Percentiles rank a stretch among this genome's conserved stretches.
These are phyloP conservation scores for Pyrenophora seminiperda DNA, from an alignment of 2,329 filamentous ascomycete genomes.

Conservation along the genomic window DNA sequence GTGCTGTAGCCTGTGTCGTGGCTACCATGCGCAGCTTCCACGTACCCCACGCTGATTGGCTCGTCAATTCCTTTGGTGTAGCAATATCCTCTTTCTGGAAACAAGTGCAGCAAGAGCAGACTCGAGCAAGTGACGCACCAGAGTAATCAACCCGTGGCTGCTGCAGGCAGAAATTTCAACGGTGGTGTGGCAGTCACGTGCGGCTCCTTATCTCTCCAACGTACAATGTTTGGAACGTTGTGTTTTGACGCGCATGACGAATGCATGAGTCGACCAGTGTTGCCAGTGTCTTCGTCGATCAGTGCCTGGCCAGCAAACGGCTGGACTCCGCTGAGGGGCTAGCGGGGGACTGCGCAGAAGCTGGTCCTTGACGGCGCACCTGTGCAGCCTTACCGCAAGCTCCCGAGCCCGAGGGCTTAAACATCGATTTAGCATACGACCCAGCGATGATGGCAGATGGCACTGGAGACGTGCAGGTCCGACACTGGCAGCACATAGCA, in stretches of 20 bases:
- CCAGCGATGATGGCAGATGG: conserved; percentile 4
- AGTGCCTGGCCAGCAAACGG: conserved; percentile 12
- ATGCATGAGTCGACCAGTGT: neutral
- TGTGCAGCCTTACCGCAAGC: conserved; percentile 8
- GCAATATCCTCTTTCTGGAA: conserved; percentile 10
- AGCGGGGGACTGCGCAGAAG: conserved; percentile 18
- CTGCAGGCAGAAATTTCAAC: no score
- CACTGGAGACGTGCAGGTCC: conserved; percentile 7
- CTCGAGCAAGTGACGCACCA: conserved; percentile 6
- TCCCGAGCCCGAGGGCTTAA: neutral
- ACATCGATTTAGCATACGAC: neutral
- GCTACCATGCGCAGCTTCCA: conserved; percentile 30
- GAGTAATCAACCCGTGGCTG: no score
- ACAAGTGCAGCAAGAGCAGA: neutral
- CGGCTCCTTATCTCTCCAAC: no score
- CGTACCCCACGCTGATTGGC: conserved; percentile 40
- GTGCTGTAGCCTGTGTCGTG: conserved; percentile 31
- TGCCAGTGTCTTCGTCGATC: conserved; percentile 2
- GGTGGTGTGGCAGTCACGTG: no score
- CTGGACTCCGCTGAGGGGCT: conserved; percentile 15
- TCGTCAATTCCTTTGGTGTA: conserved; percentile 18
- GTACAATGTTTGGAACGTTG: neutral
- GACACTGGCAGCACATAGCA: conserved; percentile 6
- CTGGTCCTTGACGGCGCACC: conserved; percentile 20
- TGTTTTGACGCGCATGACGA: neutral